Percentiles rank a stretch among this genome's conserved stretches.
Conservation (phyloP, 192 early-diverging fungal genomes). For the Backusella sp. region DNA sequence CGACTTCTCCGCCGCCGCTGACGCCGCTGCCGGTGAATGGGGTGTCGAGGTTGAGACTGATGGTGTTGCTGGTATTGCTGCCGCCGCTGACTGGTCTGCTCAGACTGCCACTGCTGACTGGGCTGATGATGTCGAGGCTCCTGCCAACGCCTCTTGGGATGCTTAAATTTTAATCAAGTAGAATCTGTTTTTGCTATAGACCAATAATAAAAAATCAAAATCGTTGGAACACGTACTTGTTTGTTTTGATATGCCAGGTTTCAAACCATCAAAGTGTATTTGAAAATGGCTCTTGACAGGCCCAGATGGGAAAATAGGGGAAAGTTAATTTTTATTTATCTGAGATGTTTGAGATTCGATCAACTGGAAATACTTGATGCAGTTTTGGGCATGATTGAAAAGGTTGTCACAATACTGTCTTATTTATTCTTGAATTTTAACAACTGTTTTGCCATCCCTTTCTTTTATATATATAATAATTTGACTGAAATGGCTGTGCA, state of each 20-base stretch:
- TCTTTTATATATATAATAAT: neutral
- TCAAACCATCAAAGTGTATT: neutral
- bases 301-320: neutral
- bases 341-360: neutral
- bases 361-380: no score
- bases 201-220: neutral
- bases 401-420: no score
- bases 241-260: neutral
- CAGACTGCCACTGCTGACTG: slow-evolving; percentile 21
- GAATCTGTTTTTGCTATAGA: neutral
- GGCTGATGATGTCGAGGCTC: slow-evolving; percentile 31
- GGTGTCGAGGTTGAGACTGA: slow-evolving; percentile 54
- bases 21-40: slow-evolving; percentile 60
- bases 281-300: neutral
- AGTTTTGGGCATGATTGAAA: no score
- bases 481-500: neutral
- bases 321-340: neutral
- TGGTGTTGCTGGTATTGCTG: slow-evolving; percentile 37
- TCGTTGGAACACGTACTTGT: neutral
- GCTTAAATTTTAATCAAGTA: slow-evolving; percentile 16
- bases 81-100: slow-evolving; percentile 40
- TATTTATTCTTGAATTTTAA: no score
- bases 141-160: slow-evolving; percentile 24
- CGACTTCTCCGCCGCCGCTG: slow-evolving; percentile 34
- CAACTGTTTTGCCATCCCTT: no score